phyloP scores from a whole-genome alignment of 2,329 filamentous ascomycete species.

The Penicillium sp. region DNA sequence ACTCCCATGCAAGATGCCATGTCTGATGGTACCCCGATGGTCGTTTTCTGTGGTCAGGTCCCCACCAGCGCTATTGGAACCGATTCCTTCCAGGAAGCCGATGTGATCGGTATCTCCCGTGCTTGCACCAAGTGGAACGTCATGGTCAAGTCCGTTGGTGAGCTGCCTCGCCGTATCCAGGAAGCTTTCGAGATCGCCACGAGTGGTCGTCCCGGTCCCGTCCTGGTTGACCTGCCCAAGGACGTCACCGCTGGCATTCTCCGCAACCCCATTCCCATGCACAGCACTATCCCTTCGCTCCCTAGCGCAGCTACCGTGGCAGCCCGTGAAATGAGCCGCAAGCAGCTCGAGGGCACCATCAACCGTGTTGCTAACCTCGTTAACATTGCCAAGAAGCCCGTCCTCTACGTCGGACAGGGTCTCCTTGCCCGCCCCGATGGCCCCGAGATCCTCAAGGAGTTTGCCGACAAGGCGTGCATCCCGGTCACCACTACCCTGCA shows the following conservation, averaged over 20 bases:
- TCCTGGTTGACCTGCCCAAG: constrained; percentile 93
- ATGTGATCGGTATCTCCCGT: constrained; percentile 88
- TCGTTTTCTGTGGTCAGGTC: constrained; percentile 95
- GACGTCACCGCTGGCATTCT: constrained; percentile 88
- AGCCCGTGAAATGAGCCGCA: constrained; percentile 69
- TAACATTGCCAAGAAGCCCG: constrained; percentile 86
- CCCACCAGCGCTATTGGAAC: constrained; percentile 85
- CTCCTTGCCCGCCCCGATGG: constrained; percentile 78
- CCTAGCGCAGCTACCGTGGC: constrained; percentile 84
- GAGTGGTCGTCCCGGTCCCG: constrained; percentile 87
- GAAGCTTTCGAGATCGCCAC: constrained; percentile 98
- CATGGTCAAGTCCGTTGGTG: constrained; percentile 93
- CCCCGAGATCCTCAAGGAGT: constrained; percentile 73
- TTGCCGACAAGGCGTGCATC: constrained; percentile 87
- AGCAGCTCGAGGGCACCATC: constrained; percentile 72
- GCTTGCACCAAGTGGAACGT: constrained; percentile 99
- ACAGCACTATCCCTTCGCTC: constrained; percentile 70
- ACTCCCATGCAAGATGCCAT: constrained; percentile 96
- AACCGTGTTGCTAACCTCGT: constrained; percentile 75
- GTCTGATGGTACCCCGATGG: constrained; percentile 91
- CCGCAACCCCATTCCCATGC: constrained; percentile 77
- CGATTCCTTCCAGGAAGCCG: constrained; percentile 95
- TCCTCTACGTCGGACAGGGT: constrained; percentile 94
- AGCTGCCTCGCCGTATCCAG: constrained; percentile 90
- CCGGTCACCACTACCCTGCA: constrained; percentile 96